Conservation (phyloP, 208 protist genomes). For the Trypanosoma lewisi region DNA sequence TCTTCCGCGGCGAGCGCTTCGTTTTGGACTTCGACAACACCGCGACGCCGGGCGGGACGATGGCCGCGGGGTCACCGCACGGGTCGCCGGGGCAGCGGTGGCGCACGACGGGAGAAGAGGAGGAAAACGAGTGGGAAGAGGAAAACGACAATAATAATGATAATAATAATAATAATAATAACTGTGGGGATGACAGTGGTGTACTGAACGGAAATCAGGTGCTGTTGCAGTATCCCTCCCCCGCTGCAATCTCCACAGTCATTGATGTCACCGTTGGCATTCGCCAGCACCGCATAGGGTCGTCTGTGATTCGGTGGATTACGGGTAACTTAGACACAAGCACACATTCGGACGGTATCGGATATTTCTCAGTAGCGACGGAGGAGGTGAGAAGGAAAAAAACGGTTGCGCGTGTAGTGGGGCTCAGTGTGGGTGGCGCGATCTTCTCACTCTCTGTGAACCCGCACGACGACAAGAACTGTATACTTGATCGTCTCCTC, state of each 20-base stretch:
- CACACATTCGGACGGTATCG: slow-evolving; percentile 18
- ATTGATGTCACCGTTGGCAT: slow-evolving; percentile 60
- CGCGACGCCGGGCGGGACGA: slow-evolving; percentile 16
- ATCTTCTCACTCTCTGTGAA: slow-evolving; percentile 45
- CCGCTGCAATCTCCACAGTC: slow-evolving; percentile 49
- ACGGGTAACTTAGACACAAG: slow-evolving; percentile 24
- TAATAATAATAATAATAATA: slow-evolving; percentile 10
- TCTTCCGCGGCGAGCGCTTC: slow-evolving; percentile 41
- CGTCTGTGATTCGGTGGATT: slow-evolving; percentile 58
- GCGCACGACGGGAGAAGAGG: neutral
- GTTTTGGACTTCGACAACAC: slow-evolving; percentile 50
- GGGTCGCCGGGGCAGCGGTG: neutral
- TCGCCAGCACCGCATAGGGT: slow-evolving; percentile 43
- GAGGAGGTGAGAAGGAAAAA: slow-evolving; percentile 56
- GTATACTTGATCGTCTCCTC: slow-evolving; percentile 23
- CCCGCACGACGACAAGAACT: slow-evolving; percentile 35
- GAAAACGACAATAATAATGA: slow-evolving; percentile 18
- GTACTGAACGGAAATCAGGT: slow-evolving; percentile 29
- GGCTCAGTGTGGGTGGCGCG: slow-evolving; percentile 53
- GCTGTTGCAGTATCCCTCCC: slow-evolving; percentile 49
- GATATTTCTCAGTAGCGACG: slow-evolving; percentile 46
- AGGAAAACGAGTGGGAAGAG: neutral
- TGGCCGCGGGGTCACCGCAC: neutral
- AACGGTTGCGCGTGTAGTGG: slow-evolving; percentile 57
- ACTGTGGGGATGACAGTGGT: too few relatives aligned